Percentiles rank a stretch among this genome's conserved stretches.
Conservation (phyloP, 352 stramenopile species). For the Sclerospora graminicola region DNA sequence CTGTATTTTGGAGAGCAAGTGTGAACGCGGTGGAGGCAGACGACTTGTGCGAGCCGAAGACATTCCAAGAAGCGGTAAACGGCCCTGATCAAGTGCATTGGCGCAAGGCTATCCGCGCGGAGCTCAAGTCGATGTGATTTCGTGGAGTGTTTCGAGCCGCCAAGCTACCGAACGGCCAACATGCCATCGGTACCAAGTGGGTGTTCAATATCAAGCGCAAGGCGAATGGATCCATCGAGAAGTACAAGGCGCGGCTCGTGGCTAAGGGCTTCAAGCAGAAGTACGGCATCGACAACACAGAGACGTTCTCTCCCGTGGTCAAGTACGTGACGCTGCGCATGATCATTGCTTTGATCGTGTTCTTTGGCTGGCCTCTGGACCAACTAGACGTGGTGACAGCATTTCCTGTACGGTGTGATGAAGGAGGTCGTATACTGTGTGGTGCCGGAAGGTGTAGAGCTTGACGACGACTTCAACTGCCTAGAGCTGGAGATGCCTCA, state of each 20-base stretch:
- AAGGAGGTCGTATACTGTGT: slow-evolving; percentile 6
- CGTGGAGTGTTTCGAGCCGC: slow-evolving; percentile 7
- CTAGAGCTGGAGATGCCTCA: slow-evolving; percentile 3
- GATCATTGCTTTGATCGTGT: neutral
- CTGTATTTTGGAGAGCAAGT: neutral
- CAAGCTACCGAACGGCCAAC: slow-evolving; percentile 3
- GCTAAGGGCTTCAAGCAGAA: slow-evolving; percentile 16
- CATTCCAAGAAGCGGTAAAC: slow-evolving; percentile 6
- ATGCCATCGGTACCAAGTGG: slow-evolving; percentile 16
- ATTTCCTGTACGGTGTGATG: slow-evolving; percentile 4
- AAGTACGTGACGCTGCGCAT: slow-evolving; percentile 1
- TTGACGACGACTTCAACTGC: neutral
- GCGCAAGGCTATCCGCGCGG: slow-evolving; percentile 7
- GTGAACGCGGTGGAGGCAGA: neutral
- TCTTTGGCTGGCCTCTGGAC: neutral
- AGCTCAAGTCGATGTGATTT: slow-evolving; percentile 10
- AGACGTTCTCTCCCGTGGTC: slow-evolving; percentile 1
- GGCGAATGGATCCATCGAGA: slow-evolving; percentile 26
- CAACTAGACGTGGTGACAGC: slow-evolving; percentile 8
- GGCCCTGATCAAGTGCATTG: slow-evolving; percentile 10
- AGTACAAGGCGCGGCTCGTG: slow-evolving; percentile 11
- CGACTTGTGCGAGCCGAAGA: neutral
- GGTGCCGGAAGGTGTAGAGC: neutral
- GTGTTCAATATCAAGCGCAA: slow-evolving; percentile 34
- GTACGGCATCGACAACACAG: slow-evolving; percentile 18